phyloP scores from a whole-genome alignment of 768 basidiomycete genomes.

The Termitomyces sp. region DNA sequence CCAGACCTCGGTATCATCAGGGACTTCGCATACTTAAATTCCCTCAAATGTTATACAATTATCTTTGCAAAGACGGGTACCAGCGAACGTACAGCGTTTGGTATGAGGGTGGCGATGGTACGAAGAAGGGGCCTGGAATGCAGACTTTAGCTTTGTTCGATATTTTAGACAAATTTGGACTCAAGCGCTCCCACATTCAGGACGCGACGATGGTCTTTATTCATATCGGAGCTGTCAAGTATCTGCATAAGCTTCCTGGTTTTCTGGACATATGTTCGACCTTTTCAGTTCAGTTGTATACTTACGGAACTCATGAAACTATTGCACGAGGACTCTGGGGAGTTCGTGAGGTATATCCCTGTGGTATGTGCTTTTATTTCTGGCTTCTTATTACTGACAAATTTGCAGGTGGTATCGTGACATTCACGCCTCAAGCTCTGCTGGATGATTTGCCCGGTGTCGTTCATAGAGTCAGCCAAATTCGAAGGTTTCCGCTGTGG shows the following conservation, averaged over 20 bases:
- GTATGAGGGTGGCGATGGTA: slow-evolving; percentile 28
- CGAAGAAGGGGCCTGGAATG: slow-evolving; percentile 22
- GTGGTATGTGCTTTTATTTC: slow-evolving; percentile 29
- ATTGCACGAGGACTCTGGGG: slow-evolving; percentile 49
- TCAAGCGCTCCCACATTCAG: slow-evolving; percentile 32
- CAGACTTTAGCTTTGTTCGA: slow-evolving; percentile 39
- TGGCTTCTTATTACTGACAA: neutral
- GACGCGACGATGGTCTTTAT: slow-evolving; percentile 52
- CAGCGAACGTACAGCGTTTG: slow-evolving; percentile 44
- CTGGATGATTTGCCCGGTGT: slow-evolving; percentile 45
- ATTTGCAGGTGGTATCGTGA: slow-evolving; percentile 60
- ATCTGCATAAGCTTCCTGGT: slow-evolving; percentile 42
- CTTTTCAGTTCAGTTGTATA: slow-evolving; percentile 51
- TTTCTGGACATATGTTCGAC: slow-evolving; percentile 43
- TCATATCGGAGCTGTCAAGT: slow-evolving; percentile 51
- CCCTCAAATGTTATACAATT: slow-evolving; percentile 39
- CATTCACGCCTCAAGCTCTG: slow-evolving; percentile 64
- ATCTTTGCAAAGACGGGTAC: slow-evolving; percentile 26
- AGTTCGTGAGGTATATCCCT: slow-evolving; percentile 59
- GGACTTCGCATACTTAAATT: slow-evolving; percentile 42
- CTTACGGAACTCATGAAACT: slow-evolving; percentile 58
- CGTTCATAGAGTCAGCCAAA: slow-evolving; percentile 41
- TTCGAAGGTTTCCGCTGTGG: slow-evolving; percentile 63
- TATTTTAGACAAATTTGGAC: slow-evolving; percentile 39
- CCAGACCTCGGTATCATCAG: slow-evolving; percentile 26